phyloP scores from a whole-genome alignment of 306 rosid species.

The Alnus rubra region DNA sequence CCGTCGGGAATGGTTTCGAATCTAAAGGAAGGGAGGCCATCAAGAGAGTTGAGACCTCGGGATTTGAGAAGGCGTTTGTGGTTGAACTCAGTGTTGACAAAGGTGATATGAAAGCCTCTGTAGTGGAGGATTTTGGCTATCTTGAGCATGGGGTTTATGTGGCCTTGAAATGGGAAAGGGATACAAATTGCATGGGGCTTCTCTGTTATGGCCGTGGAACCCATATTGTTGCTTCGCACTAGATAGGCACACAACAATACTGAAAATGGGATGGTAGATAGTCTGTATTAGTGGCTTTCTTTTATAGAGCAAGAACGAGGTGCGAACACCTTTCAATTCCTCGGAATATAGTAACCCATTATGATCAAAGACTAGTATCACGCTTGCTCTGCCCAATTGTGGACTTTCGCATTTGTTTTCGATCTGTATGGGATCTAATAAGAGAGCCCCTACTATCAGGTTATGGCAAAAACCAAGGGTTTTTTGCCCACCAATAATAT shows the following conservation, averaged over 20 bases:
- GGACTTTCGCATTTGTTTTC: too few species aligned
- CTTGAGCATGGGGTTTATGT: constrained; percentile 13
- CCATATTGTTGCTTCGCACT: not conserved
- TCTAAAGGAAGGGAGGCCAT: constrained; percentile 34
- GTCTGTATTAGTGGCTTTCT: not conserved
- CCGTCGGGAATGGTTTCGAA: constrained; percentile 55
- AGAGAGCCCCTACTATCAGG: too few species aligned
- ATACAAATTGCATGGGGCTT: constrained; percentile 23
- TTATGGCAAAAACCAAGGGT: too few species aligned
- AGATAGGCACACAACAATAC: not conserved
- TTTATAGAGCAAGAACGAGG: not conserved
- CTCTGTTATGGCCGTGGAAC: not conserved
- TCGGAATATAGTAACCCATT: too few species aligned
- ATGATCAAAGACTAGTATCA: too few species aligned
- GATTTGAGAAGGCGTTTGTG: constrained; percentile 44
- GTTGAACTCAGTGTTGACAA: constrained; percentile 38
- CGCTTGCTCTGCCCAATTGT: too few species aligned
- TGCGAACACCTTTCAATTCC: too few species aligned
- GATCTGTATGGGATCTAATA: too few species aligned
- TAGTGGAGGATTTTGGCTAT: constrained; percentile 37
- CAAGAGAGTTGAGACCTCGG: constrained; percentile 23
- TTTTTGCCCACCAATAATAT: too few species aligned
- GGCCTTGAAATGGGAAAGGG: constrained; percentile 20
- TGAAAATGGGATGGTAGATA: not conserved
- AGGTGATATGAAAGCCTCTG: constrained; percentile 42